Evolutionary conservation across 2,329 filamentous ascomycete genomes (phyloP).

Genomic region (Tolypocladium amazonense): DNA sequence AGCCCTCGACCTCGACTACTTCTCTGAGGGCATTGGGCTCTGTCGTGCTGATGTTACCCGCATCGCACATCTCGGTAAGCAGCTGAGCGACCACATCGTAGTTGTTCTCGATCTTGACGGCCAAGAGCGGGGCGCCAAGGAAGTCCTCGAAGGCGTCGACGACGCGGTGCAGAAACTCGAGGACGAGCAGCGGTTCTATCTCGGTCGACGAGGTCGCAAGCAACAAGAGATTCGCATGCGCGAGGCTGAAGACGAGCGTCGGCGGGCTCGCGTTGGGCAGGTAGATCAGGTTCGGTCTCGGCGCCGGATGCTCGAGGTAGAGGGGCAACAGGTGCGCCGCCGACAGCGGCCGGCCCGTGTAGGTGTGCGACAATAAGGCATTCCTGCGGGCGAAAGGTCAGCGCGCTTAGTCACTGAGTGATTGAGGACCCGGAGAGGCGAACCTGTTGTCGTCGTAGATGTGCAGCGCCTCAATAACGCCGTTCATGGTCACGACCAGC

Average conservation of each 20-base stretch:
- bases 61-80: conserved; percentile 93
- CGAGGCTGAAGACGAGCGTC: conserved; percentile 77
- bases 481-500: conserved; percentile 53
- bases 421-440: conserved; percentile 12
- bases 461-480: conserved; percentile 89
- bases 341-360: conserved; percentile 70
- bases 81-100: conserved; percentile 94
- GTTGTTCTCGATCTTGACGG: conserved; percentile 75
- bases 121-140: conserved; percentile 74
- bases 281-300: conserved; percentile 79
- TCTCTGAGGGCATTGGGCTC: conserved; percentile 90
- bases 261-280: conserved; percentile 72
- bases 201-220: conserved; percentile 78
- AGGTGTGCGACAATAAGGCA: conserved; percentile 80
- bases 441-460: conserved; percentile 96
- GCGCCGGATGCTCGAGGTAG: conserved; percentile 72
- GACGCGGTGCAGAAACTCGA: conserved; percentile 90
- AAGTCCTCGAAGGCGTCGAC: conserved; percentile 93
- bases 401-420: neutral
- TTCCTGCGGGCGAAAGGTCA: conserved; percentile 42
- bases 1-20: conserved; percentile 81
- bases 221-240: conserved; percentile 80
- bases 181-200: conserved; percentile 76
- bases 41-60: conserved; percentile 76
- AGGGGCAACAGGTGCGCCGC: conserved; percentile 69